Evolutionary conservation across 2,329 filamentous ascomycete species (phyloP).

Genomic region (Epichloe sylvatica): DNA sequence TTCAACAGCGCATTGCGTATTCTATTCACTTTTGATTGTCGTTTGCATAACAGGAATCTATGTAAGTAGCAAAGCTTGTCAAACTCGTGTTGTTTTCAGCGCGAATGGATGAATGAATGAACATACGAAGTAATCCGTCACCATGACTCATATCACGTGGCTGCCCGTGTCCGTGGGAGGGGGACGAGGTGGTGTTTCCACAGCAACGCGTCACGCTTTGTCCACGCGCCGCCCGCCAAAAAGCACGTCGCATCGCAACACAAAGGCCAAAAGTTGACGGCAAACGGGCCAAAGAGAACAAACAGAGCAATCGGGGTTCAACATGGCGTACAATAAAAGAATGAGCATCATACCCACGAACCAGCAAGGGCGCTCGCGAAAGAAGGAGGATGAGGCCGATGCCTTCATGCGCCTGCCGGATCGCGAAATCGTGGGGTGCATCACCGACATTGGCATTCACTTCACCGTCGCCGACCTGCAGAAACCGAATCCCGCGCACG

Average conservation of each 20-base stretch:
- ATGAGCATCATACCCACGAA: constrained; percentile 45
- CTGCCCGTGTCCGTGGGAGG: background rate
- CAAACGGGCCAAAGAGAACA: background rate
- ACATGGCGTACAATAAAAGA: constrained; percentile 44
- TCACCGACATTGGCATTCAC: constrained; percentile 87
- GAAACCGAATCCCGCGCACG: constrained; percentile 86
- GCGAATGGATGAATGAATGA: too few species aligned
- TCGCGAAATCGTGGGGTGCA: constrained; percentile 86
- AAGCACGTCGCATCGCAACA: background rate
- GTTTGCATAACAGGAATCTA: too few species aligned
- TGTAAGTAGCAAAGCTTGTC: too few species aligned
- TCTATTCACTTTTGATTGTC: too few species aligned
- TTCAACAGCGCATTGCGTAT: too few species aligned
- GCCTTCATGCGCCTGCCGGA: constrained; percentile 48
- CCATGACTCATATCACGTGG: background rate
- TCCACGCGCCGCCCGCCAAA: background rate
- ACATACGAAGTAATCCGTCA: too few species aligned
- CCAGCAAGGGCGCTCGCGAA: constrained; percentile 38
- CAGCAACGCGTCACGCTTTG: constrained; percentile 5
- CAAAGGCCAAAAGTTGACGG: background rate
- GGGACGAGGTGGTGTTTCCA: constrained; percentile 2
- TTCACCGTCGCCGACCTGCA: constrained; percentile 78
- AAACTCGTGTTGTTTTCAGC: too few species aligned
- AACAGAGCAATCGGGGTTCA: constrained; percentile 5
- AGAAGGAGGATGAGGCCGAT: constrained; percentile 46